Base-by-base conservation (phyloP, 148 eudicot species). In the Amaranthus cruentus region DNA sequence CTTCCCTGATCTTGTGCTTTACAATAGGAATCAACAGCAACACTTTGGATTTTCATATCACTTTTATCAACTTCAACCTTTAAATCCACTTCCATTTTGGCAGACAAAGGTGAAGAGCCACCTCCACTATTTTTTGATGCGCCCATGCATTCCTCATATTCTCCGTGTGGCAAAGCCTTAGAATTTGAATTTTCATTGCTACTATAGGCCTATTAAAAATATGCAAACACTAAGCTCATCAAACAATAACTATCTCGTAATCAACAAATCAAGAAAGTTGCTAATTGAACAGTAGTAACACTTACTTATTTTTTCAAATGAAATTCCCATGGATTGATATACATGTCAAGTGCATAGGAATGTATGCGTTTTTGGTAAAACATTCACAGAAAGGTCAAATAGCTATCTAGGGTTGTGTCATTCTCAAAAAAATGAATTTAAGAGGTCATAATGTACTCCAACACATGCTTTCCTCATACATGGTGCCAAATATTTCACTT, bases 1-100 rank as follows among this genome's bases (percentile, higher is more conserved):
- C 64, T 73, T 72, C 58, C 65, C 14, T 63, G 79, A 66, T 79
- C 70, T 62, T 69, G 47, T 52, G 66, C 21, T 57, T 65, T 78
- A 52, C 62, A 18, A 72, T 75, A 49, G 57, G 72, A 50, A 68
- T 76, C 75, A 7, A 53, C 12, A 61, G 65, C 52, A 47, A 48
- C 54, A 38, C 46, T 66, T 66, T 73, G 74, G 61, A 63, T 66
- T 28, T 50, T 66, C 59, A 50, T 44, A 68, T 79, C 75, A 48
- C 15, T 61, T 43, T 50, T 49, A 74, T 58, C 62, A 68, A 59
- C 73, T 48, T 55, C 70, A 62, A 47, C 56, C 61, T 80, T 76
- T 56, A 66, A 47, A 38, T 61, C 71, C 70, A 69, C 76, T 75
- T 75, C 62, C 55, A 15, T 44, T 43, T 54, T 53, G 51, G 72